A percentile compares a stretch with the other conserved stretches of the same genome.
phyloP scores from a whole-genome alignment of 2,329 filamentous ascomycete genomes.

The Xylariaceae sp. region DNA sequence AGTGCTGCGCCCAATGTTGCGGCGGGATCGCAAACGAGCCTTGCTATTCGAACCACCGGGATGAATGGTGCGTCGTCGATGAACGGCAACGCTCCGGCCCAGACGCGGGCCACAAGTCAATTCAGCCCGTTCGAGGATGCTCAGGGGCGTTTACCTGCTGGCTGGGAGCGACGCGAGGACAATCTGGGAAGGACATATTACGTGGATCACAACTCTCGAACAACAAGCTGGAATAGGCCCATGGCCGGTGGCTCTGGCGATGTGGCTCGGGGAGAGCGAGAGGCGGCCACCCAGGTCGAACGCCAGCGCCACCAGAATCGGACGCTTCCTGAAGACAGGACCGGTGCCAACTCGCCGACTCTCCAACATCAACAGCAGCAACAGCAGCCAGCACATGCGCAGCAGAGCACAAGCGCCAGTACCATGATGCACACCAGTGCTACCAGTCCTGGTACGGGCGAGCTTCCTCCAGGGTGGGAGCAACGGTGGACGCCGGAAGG shows the following conservation, averaged over 20 bases:
- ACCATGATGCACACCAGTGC: slow-evolving; percentile 94
- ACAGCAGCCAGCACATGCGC: slow-evolving; percentile 35
- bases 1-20: slow-evolving; percentile 45
- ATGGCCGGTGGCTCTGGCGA: slow-evolving; percentile 73
- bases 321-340: slow-evolving; percentile 91
- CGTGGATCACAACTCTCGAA: slow-evolving; percentile 94
- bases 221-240: slow-evolving; percentile 93
- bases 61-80: slow-evolving; percentile 35
- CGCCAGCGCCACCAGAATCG: slow-evolving; percentile 90
- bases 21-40: slow-evolving; percentile 35
- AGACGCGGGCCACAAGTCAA: slow-evolving; percentile 44
- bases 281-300: slow-evolving; percentile 89
- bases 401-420: slow-evolving; percentile 43
- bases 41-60: slow-evolving; percentile 45
- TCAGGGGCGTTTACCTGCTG: slow-evolving; percentile 85
- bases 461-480: slow-evolving; percentile 94
- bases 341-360: slow-evolving; percentile 85
- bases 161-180: slow-evolving; percentile 95
- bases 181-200: slow-evolving; percentile 95
- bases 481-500: slow-evolving; percentile 93
- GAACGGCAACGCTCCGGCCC: slow-evolving; percentile 34
- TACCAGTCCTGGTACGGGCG: slow-evolving; percentile 88
- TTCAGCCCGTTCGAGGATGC: slow-evolving; percentile 94
- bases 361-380: slow-evolving; percentile 54
- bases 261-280: slow-evolving; percentile 71